Conservation (phyloP, 192 early-diverging fungal species). For the Pilaira anomala region DNA sequence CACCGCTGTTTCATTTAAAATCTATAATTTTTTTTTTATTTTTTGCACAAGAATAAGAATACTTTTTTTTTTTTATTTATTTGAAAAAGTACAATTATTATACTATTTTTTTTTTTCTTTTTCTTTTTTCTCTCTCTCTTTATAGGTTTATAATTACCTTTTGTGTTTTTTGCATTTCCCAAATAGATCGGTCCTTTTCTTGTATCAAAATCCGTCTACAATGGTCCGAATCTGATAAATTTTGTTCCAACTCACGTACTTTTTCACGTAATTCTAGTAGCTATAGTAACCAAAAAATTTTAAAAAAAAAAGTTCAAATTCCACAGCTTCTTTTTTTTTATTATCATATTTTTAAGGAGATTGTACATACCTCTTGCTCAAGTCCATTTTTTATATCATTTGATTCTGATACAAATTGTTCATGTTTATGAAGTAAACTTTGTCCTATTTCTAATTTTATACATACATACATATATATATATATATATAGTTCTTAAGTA, state of each 20-base stretch:
- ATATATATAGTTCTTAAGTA: background rate
- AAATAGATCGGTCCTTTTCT: conserved; percentile 9
- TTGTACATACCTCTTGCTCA: conserved; percentile 20
- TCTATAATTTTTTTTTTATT: no score
- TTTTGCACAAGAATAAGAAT: background rate
- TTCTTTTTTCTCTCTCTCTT: background rate
- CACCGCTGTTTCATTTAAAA: conserved; percentile 3
- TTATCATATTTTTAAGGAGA: background rate
- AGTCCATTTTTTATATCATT: conserved; percentile 13
- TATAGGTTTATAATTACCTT: conserved; percentile 10
- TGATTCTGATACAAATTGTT: conserved; percentile 14
- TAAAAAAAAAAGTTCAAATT: background rate
- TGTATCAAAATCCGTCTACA: conserved; percentile 15
- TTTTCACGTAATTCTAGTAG: conserved; percentile 17
- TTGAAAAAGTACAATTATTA: no score
- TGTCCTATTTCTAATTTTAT: conserved; percentile 25
- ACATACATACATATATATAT: background rate
- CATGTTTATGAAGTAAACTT: conserved; percentile 28
- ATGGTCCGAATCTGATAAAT: conserved; percentile 14
- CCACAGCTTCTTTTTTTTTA: background rate
- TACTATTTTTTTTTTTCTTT: no score
- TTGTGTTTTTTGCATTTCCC: conserved; percentile 31
- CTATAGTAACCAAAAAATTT: background rate
- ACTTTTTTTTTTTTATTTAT: background rate
- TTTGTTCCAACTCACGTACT: conserved; percentile 1